Evolutionary conservation across 2,329 filamentous ascomycete species (phyloP).

Genomic region (Cladosporium sp.): DNA sequence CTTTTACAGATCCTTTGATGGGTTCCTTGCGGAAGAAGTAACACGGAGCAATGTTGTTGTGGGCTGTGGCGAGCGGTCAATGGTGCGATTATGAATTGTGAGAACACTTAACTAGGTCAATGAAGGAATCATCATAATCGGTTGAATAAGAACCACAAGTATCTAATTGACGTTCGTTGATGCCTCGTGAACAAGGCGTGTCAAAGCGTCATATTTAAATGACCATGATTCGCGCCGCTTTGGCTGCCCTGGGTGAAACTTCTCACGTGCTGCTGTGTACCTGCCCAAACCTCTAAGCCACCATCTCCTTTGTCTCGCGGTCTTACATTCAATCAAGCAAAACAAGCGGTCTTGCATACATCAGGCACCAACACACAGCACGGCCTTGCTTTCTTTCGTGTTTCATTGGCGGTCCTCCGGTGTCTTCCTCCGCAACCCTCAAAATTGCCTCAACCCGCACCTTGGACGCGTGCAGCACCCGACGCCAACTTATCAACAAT

Average conservation of each 20-base stretch:
- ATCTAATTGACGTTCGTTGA: neutral
- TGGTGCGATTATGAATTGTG: neutral
- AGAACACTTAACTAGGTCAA: neutral
- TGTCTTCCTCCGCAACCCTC: constrained; percentile 1
- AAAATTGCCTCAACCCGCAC: constrained; percentile 11
- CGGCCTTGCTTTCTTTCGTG: constrained; percentile 1
- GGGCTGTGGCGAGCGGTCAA: neutral
- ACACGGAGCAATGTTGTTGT: neutral
- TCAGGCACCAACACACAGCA: constrained; percentile 6
- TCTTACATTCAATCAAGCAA: constrained; percentile 12
- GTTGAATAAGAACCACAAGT: neutral
- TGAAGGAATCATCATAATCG: neutral
- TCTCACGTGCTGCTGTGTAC: constrained; percentile 20
- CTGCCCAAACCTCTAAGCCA: constrained; percentile 15
- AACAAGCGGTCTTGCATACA: neutral
- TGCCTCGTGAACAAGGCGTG: neutral
- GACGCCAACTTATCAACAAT: constrained; percentile 4
- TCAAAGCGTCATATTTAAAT: constrained; percentile 1
- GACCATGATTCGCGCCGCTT: constrained; percentile 9
- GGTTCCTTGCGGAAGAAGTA: neutral
- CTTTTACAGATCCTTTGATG: neutral
- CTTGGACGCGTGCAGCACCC: constrained; percentile 8
- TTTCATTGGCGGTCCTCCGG: constrained; percentile 4
- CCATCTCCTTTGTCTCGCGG: constrained; percentile 14
- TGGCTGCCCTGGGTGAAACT: constrained; percentile 4